Base-by-base conservation (phyloP, 495 filamentous ascomycete genomes). In the Aspergillus funiculosus region DNA sequence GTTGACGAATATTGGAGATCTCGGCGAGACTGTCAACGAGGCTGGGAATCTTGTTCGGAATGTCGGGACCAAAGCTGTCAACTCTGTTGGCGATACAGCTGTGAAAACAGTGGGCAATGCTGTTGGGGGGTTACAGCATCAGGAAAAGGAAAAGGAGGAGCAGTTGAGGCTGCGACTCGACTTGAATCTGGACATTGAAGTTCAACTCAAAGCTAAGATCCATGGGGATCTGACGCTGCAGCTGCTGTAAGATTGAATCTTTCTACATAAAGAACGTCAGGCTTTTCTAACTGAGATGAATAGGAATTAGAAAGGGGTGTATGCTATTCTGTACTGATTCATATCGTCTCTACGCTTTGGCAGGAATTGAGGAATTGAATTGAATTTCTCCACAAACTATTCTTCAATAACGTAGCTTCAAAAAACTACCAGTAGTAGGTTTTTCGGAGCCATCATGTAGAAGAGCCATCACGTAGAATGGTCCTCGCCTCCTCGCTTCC, bases 201-300 rank as follows among this genome's bases (percentile, higher is more conserved):
- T 94, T 21, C 81, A 89, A 59, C 70, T 95, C 2, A 92, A 94
- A 77, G 89, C 89, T 10, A 86, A 87, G 69, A 91, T 95, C 57
- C 85, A 90, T 55, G 87, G 89, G 64, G 89, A 94, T 72, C 68
- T 94, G 56, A 91, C 87, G 28, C 59, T 95, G 43, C 82, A 85
- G 37, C 72, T 95, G 52, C 76, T 95, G 87, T 91, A 73, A 70
- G 85, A n/a, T n/a, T n/a, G n/a, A n/a, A n/a, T n/a, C n/a, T n/a
- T n/a, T n/a, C n/a, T n/a, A n/a, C n/a, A n/a, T n/a, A n/a, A n/a
- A n/a, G n/a, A n/a, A n/a, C n/a, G n/a, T n/a, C n/a, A n/a, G n/a
- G n/a, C n/a, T n/a, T n/a, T n/a, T n/a, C n/a, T n/a, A n/a, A n/a
- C n/a, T n/a, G n/a, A n/a, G n/a, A n/a, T n/a, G n/a, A n/a, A n/a